Evolutionary conservation across 148 eudicot genomes (phyloP).

Genomic region (Hydrangea macrophylla): DNA sequence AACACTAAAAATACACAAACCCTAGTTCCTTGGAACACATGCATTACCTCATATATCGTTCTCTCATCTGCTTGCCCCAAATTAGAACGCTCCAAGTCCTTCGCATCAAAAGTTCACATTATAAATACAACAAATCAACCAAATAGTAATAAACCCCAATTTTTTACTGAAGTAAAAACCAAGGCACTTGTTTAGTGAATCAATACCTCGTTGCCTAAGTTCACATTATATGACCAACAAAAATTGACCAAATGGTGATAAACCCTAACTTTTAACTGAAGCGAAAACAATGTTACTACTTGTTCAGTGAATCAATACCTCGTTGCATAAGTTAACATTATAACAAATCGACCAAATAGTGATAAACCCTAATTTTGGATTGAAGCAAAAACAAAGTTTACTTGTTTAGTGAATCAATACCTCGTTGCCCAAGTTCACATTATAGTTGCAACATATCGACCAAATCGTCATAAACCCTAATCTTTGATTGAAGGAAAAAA

Average conservation of each 20-base stretch:
- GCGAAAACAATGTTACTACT: constrained; percentile 12
- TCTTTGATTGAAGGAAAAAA: constrained; percentile 3
- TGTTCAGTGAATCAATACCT: constrained; percentile 28
- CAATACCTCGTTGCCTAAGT: constrained; percentile 52
- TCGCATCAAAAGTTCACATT: constrained; percentile 2
- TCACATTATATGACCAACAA: no score
- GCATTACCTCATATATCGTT: constrained; percentile 71
- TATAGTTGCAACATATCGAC: no score
- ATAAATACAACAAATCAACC: constrained; percentile 12
- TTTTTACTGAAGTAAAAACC: constrained; percentile 6
- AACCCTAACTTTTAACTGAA: constrained; percentile 23
- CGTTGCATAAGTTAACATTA: constrained; percentile 30
- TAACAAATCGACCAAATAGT: constrained; percentile 8
- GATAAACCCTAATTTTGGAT: constrained; percentile 19
- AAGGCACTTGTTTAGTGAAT: neutral
- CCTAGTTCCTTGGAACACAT: constrained; percentile 20
- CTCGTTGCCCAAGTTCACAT: constrained; percentile 41
- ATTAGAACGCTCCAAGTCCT: constrained; percentile 69
- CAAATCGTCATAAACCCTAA: constrained; percentile 34
- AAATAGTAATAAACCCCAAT: constrained; percentile 19
- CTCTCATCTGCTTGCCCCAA: constrained; percentile 77
- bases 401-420: constrained; percentile 18
- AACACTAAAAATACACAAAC: neutral
- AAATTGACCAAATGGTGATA: no score
- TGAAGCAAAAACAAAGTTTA: constrained; percentile 13